Evolutionary conservation across 2,329 filamentous ascomycete species (phyloP).

Genomic region (Aureobasidium zeae): DNA sequence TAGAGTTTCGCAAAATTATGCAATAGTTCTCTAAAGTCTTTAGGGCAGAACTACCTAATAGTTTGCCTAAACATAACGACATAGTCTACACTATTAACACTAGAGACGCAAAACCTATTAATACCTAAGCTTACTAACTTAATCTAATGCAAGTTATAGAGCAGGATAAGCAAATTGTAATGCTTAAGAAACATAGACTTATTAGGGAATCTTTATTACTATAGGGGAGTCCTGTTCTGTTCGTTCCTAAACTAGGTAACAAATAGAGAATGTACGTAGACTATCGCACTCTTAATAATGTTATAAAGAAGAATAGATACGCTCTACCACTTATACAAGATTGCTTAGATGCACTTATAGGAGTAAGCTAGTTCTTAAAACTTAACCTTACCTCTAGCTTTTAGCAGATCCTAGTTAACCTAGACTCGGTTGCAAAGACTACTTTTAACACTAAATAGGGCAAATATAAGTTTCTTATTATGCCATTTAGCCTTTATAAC

Average conservation of each 20-base stretch:
- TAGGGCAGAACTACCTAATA: not conserved
- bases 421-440: not conserved
- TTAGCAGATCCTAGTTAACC: not conserved
- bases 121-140: not conserved
- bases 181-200: not conserved
- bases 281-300: not conserved
- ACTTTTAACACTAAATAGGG: not conserved
- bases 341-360: not conserved
- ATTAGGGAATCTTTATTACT: not conserved
- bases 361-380: not conserved
- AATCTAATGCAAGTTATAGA: not conserved
- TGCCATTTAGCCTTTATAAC: not conserved
- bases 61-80: not conserved
- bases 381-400: not conserved
- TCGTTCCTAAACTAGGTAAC: not conserved
- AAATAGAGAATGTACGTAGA: not conserved
- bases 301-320: not conserved
- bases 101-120: not conserved
- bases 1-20: not conserved
- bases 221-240: not conserved
- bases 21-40: not conserved
- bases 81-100: not conserved
- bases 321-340: not conserved
- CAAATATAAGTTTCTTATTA: not conserved
- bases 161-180: not conserved